Percentiles rank a stretch among this genome's conserved stretches.
These are phyloP conservation scores for Hemerocallis citrina DNA, from an alignment of 106 monocot species.

Conservation along the genomic window DNA sequence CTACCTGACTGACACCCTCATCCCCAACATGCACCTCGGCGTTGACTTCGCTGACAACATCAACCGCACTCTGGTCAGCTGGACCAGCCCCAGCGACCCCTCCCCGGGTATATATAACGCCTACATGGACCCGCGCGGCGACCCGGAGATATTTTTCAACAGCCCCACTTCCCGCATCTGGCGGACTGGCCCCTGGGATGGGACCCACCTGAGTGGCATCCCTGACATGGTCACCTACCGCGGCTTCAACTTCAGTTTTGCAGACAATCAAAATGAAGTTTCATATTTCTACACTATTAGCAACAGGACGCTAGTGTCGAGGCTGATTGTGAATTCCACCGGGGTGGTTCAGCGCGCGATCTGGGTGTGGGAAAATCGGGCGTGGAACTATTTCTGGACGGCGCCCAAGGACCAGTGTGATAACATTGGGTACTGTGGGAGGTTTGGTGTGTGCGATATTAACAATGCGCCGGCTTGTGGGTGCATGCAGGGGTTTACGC, in stretches of 20 bases:
- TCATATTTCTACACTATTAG: background rate
- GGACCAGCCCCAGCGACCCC: constrained; percentile 5
- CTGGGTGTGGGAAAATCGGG: constrained; percentile 5
- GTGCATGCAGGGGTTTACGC: constrained; percentile 21
- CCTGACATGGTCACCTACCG: background rate
- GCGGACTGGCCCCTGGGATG: constrained; percentile 10
- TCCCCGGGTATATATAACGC: background rate
- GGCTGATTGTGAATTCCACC: constrained; percentile 7
- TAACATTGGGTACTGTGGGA: constrained; percentile 21
- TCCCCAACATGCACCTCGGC: constrained; percentile 7
- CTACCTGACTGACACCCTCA: constrained; percentile 7
- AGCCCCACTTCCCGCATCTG: background rate
- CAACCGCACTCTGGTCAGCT: background rate
- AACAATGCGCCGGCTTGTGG: constrained; percentile 18
- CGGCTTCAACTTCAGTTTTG: background rate
- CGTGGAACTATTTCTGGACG: constrained; percentile 27
- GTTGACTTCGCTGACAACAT: background rate
- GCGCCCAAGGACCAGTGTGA: constrained; percentile 33
- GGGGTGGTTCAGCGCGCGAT: constrained; percentile 9
- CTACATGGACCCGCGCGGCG: background rate
- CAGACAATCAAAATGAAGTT: background rate
- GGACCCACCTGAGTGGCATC: background rate
- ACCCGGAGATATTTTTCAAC: background rate
- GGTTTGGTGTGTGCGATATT: constrained; percentile 30
- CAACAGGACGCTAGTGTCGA: background rate